Percentiles rank a stretch among this genome's conserved stretches.
phyloP scores from a whole-genome alignment of 176 grass and related monocot genomes.

The Raddia distichophylla region DNA sequence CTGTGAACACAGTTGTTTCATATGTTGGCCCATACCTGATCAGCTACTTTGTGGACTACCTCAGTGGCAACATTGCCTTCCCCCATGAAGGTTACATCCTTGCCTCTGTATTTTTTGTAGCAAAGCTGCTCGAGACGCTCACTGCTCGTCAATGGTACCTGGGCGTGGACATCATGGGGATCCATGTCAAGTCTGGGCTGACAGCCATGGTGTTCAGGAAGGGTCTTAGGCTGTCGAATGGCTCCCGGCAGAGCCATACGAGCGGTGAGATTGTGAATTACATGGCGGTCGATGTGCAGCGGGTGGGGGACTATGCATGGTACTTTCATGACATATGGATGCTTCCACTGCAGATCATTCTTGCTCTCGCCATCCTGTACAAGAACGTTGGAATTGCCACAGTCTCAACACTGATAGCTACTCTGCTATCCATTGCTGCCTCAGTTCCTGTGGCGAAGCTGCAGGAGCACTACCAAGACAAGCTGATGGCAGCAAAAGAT shows the following conservation, averaged over 20 bases:
- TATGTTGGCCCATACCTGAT: conserved; percentile 94
- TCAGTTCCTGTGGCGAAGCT: conserved; percentile 88
- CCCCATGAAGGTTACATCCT: conserved; percentile 91
- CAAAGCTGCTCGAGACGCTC: conserved; percentile 79
- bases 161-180: conserved; percentile 97
- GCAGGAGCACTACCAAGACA: conserved; percentile 94
- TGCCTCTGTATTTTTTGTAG: conserved; percentile 74
- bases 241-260: conserved; percentile 77
- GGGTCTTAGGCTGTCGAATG: conserved; percentile 82
- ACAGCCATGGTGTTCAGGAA: conserved; percentile 96
- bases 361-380: conserved; percentile 91
- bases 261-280: conserved; percentile 99
- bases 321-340: conserved; percentile 99
- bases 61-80: conserved; percentile 87
- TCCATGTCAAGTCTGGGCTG: conserved; percentile 92
- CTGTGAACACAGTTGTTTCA: conserved; percentile 76
- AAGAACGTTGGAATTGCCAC: conserved; percentile 78
- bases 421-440: conserved; percentile 72
- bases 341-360: conserved; percentile 94
- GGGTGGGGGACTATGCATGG: conserved; percentile 96
- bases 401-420: conserved; percentile 74
- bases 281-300: conserved; percentile 98
- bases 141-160: conserved; percentile 93
- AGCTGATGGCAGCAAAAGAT: conserved; percentile 96
- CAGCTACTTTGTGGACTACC: conserved; percentile 93